phyloP scores from a whole-genome alignment of 257 asterid genomes.

The Paulownia fortunei region DNA sequence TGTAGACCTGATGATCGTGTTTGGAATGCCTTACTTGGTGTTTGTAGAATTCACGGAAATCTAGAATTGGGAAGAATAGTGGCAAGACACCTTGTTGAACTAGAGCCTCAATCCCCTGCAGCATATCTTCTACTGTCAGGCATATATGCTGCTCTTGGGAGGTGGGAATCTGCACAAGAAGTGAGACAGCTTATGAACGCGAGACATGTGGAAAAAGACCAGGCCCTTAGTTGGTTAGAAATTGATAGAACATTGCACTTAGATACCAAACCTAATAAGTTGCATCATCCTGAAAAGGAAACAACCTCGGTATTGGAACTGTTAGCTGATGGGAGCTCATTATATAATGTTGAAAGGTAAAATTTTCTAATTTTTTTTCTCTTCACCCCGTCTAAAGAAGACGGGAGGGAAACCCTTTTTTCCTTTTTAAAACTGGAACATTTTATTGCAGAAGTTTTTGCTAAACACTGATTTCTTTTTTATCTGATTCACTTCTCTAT shows the following conservation, averaged over 20 bases:
- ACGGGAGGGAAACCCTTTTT: not conserved
- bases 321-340: slow-evolving; percentile 42
- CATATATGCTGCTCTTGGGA: slow-evolving; percentile 60
- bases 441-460: slow-evolving; percentile 5
- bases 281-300: slow-evolving; percentile 30
- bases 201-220: slow-evolving; percentile 38
- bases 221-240: slow-evolving; percentile 66
- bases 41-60: slow-evolving; percentile 62
- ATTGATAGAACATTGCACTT: slow-evolving; percentile 48
- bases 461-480: slow-evolving; percentile 1
- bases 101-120: slow-evolving; percentile 52
- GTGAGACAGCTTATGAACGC: slow-evolving; percentile 52
- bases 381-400: not conserved
- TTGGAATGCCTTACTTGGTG: slow-evolving; percentile 70
- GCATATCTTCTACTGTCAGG: slow-evolving; percentile 54
- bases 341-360: slow-evolving; percentile 39
- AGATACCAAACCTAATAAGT: slow-evolving; percentile 29
- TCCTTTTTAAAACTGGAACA: slow-evolving; percentile 2
- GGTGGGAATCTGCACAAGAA: slow-evolving; percentile 61
- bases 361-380: not conserved
- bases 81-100: slow-evolving; percentile 55
- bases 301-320: slow-evolving; percentile 39
- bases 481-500: not conserved
- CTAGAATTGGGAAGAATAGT: slow-evolving; percentile 56
- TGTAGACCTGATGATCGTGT: slow-evolving; percentile 50